These are phyloP conservation scores for Ormosia emarginata DNA, from an alignment of 306 rosid genomes.

Conservation along the genomic window DNA sequence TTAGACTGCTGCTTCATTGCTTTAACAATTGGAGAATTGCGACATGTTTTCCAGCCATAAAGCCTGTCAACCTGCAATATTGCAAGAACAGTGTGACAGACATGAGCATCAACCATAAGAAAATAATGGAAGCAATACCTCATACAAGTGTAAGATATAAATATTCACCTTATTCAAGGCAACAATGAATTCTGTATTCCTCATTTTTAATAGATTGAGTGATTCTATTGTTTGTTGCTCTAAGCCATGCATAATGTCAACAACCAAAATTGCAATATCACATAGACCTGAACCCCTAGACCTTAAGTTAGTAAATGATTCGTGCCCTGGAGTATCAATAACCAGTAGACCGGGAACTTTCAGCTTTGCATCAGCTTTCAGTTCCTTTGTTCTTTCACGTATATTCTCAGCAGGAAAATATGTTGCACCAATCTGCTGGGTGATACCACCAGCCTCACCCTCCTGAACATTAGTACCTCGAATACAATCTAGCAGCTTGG, in stretches of 20 bases:
- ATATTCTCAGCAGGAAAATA: constrained; percentile 92
- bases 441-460: constrained; percentile 98
- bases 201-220: constrained; percentile 83
- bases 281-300: constrained; percentile 96
- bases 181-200: constrained; percentile 90
- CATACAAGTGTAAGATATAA: not conserved
- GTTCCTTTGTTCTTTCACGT: constrained; percentile 88
- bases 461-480: constrained; percentile 97
- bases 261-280: constrained; percentile 95
- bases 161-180: constrained; percentile 81
- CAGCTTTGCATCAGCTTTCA: constrained; percentile 93
- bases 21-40: constrained; percentile 76
- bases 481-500: constrained; percentile 89
- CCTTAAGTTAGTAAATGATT: constrained; percentile 81
- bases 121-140: not conserved
- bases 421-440: constrained; percentile 98
- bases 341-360: constrained; percentile 89
- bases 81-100: constrained; percentile 8
- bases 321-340: constrained; percentile 98
- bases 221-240: constrained; percentile 96
- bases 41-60: constrained; percentile 81
- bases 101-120: not conserved
- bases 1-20: constrained; percentile 79
- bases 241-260: constrained; percentile 97
- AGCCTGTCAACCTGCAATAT: constrained; percentile 80